Base-by-base conservation (phyloP, 2,329 filamentous ascomycete species). In the Aspergillus hiratsukae region DNA sequence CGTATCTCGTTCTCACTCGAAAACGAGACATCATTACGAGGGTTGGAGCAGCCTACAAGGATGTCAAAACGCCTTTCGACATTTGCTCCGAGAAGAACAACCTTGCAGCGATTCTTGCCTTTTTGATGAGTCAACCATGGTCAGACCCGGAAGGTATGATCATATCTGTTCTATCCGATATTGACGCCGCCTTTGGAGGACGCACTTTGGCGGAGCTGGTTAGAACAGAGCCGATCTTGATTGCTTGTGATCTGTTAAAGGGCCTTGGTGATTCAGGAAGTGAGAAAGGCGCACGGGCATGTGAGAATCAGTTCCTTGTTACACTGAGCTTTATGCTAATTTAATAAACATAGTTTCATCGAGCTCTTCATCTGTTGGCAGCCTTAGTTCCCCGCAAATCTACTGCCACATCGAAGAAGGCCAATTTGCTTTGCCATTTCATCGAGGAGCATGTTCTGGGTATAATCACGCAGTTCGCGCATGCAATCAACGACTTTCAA, bases 381-480 rank as follows among this genome's bases (percentile, higher is more conserved):
- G 74, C 68, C n/a, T 73, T 86, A 31, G 77, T 78, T 23, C 80
- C 83, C 54, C 73, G 77, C 14, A 79, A 79, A 58, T 72, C 73
- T n/a, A 71, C 73, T 21, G 74, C 78, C 56, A 71, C 74, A 23
- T 70, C 76, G 1, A 82, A 79, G 66, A 76, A 80, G 53, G 75
- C 74, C 1, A 84, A 87, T 57, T 75, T 83, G 1, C 79, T 95
- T 25, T 87, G 86, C 1, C 78, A 83, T 0, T 97, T 96, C 69
- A 83, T 97, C 45, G 87, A 95, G 60, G 83, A 84, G 29, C 88
- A 97, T 70, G 86, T 95, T 35, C 82, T 99, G 6, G 93, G 91
- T 5, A 85, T 97, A 53, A 91, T 97, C 74, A 87, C 90, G 6
- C 83, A 87, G 37, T 86, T 97, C 61, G 90, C 90, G 0, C 87